These are phyloP conservation scores for Panaeolus cyanescens DNA, from an alignment of 768 basidiomycete genomes.

Conservation along the genomic window DNA sequence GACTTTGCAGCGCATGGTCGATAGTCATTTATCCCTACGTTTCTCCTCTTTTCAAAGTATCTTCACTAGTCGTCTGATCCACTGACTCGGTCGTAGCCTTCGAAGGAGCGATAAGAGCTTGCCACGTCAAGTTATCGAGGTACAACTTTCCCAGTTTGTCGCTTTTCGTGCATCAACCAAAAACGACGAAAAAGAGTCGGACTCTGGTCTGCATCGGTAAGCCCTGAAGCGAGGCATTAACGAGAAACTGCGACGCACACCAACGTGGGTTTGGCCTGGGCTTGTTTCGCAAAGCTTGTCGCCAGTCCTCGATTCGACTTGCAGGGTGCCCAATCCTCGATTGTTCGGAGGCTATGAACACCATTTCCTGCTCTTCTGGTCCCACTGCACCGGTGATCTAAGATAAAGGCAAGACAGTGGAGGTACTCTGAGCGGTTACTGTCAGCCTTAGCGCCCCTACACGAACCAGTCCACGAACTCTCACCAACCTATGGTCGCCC, in stretches of 20 bases:
- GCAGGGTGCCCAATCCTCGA: not conserved
- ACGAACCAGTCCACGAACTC: not conserved
- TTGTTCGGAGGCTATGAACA: not conserved
- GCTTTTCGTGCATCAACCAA: not conserved
- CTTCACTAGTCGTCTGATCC: no score
- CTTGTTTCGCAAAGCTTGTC: not conserved
- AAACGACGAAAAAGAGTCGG: not conserved
- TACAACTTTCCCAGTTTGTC: not conserved
- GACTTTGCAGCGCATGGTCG: not conserved
- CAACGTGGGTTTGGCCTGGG: not conserved
- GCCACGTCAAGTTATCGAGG: conserved; percentile 1
- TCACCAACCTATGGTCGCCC: no score
- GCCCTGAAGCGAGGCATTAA: not conserved
- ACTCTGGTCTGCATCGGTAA: not conserved
- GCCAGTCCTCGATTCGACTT: no score
- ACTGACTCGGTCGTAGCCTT: not conserved
- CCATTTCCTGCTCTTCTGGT: not conserved
- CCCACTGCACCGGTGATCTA: not conserved
- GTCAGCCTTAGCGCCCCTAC: not conserved
- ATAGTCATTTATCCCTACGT: not conserved
- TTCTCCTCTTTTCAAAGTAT: not conserved
- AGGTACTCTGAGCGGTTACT: not conserved
- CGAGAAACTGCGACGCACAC: not conserved
- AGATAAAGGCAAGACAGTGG: not conserved
- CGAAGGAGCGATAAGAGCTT: not conserved